phyloP scores from a whole-genome alignment of 306 rosid species.

The Calophaca sinica region DNA sequence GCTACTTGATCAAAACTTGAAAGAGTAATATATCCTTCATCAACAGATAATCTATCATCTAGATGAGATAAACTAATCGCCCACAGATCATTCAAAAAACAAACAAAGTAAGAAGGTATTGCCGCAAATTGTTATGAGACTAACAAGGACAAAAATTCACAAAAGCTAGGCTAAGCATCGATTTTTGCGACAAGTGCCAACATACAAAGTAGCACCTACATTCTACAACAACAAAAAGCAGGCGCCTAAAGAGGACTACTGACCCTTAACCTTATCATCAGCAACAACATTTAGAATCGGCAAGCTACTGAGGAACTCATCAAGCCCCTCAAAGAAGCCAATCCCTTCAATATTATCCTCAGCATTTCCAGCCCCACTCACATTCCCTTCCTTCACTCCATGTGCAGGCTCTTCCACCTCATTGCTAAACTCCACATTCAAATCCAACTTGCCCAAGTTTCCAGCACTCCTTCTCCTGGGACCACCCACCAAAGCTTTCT shows the following conservation, averaged over 20 bases:
- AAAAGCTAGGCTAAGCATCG: conserved; percentile 25
- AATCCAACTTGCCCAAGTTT: conserved; percentile 83
- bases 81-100: conserved; percentile 20
- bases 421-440: conserved; percentile 96
- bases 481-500: conserved; percentile 48
- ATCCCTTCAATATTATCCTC: conserved; percentile 90
- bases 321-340: conserved; percentile 95
- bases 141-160: conserved; percentile 37
- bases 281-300: conserved; percentile 89
- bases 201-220: conserved; percentile 51
- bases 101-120: conserved; percentile 35
- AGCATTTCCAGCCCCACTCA: conserved; percentile 53
- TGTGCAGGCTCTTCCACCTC: conserved; percentile 79
- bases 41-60: conserved; percentile 8
- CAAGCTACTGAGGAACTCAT: conserved; percentile 88
- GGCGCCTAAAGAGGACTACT: conserved; percentile 54
- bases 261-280: conserved; percentile 85
- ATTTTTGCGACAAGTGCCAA: conserved; percentile 37
- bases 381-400: conserved; percentile 49
- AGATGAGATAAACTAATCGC: conserved; percentile 13
- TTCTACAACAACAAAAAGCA: conserved; percentile 51
- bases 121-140: conserved; percentile 43
- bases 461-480: conserved; percentile 70
- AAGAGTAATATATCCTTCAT: conserved; percentile 40
- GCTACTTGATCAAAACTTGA: conserved; percentile 1